A percentile compares a stretch with the other conserved stretches of the same genome.
These are phyloP conservation scores for Naematelia aurantialba DNA, from an alignment of 768 basidiomycete species.

Conservation along the genomic window DNA sequence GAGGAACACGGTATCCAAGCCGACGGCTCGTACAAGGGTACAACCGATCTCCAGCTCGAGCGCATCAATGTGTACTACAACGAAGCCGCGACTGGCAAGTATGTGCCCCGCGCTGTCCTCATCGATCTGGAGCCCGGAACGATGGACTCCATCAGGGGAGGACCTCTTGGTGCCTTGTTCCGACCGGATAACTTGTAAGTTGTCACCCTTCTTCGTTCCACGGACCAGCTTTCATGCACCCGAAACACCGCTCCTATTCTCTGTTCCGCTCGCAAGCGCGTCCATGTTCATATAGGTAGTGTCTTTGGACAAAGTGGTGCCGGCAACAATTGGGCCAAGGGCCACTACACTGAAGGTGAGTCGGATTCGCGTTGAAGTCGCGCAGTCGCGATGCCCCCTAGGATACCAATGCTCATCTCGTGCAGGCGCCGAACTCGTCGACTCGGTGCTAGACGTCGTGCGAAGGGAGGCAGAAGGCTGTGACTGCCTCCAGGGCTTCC, in stretches of 20 bases:
- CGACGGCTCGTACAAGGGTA: constrained; percentile 90
- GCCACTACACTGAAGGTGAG: constrained; percentile 61
- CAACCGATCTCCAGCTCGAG: constrained; percentile 90
- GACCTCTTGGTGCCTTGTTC: constrained; percentile 83
- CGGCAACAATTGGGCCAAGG: constrained; percentile 99
- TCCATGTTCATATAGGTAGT: constrained; percentile 16
- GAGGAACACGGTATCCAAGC: constrained; percentile 95
- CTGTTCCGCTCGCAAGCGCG: background rate
- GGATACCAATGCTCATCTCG: background rate
- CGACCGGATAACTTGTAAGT: constrained; percentile 84
- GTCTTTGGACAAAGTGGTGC: constrained; percentile 97
- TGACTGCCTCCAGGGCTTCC: constrained; percentile 98
- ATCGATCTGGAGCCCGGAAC: constrained; percentile 94
- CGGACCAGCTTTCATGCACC: background rate
- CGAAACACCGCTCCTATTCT: background rate
- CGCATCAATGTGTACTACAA: constrained; percentile 95
- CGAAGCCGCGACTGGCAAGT: constrained; percentile 90
- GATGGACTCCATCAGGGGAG: constrained; percentile 53
- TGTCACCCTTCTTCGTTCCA: too few species aligned
- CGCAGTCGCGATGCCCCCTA: background rate
- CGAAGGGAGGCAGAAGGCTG: constrained; percentile 98
- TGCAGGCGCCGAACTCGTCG: constrained; percentile 96
- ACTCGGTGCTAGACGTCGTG: constrained; percentile 95
- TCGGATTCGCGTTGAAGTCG: background rate
- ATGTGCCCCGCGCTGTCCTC: constrained; percentile 95